These are phyloP conservation scores for Termitomyces sp. DNA, from an alignment of 768 basidiomycete species.

Conservation along the genomic window DNA sequence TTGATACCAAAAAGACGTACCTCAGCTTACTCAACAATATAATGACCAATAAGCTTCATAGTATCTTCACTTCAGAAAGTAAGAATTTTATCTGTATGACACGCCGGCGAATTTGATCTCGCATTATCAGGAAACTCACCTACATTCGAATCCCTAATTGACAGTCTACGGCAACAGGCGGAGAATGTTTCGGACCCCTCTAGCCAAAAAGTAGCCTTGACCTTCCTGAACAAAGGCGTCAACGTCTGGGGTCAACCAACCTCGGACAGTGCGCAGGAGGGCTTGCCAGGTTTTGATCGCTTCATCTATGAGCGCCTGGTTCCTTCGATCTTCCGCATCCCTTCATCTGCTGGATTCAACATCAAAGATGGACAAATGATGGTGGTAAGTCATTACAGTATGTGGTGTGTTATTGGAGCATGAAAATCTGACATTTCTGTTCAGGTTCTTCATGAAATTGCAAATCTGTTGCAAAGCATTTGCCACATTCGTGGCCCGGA, in stretches of 20 bases:
- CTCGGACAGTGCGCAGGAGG: slow-evolving; percentile 34
- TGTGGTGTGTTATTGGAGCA: neutral
- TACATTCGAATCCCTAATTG: slow-evolving; percentile 76
- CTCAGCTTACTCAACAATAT: slow-evolving; percentile 78
- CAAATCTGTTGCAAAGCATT: slow-evolving; percentile 76
- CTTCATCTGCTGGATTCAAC: slow-evolving; percentile 78
- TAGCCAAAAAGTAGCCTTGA: slow-evolving; percentile 77
- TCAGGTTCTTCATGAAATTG: slow-evolving; percentile 88
- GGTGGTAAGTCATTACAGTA: slow-evolving; percentile 55
- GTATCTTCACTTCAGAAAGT: slow-evolving; percentile 88
- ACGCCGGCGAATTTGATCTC: neutral
- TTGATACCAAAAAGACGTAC: slow-evolving; percentile 86
- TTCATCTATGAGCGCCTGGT: slow-evolving; percentile 88
- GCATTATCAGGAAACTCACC: slow-evolving; percentile 32
- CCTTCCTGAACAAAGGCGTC: slow-evolving; percentile 71
- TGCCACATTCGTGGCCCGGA: slow-evolving; percentile 77
- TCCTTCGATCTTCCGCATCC: slow-evolving; percentile 77
- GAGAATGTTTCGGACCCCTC: slow-evolving; percentile 72
- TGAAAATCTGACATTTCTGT: neutral
- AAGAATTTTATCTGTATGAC: slow-evolving; percentile 21
- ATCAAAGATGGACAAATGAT: slow-evolving; percentile 85
- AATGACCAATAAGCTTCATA: slow-evolving; percentile 76
- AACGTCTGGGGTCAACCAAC: slow-evolving; percentile 63
- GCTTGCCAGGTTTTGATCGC: slow-evolving; percentile 85
- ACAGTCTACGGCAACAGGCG: slow-evolving; percentile 67